Conservation (phyloP, 192 early-diverging fungal species). For the Neocallimastix lanati region DNA sequence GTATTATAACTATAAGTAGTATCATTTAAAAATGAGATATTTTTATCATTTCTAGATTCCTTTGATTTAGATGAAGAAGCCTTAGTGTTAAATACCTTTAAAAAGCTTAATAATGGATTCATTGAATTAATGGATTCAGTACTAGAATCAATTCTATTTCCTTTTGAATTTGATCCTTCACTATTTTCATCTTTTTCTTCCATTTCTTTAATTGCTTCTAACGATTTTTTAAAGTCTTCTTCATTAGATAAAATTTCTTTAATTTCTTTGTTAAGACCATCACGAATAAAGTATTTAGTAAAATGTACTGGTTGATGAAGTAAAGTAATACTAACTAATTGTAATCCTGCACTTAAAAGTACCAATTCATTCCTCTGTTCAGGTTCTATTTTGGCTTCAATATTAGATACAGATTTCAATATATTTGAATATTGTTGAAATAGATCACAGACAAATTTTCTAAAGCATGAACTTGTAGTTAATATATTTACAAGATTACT, state of each 20-base stretch:
- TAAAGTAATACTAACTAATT: background rate
- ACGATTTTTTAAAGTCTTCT: background rate
- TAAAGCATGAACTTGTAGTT: slow-evolving; percentile 12
- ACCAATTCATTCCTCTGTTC: background rate
- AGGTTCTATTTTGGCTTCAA: background rate
- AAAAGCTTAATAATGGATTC: background rate
- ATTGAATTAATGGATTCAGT: background rate
- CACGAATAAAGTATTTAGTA: background rate
- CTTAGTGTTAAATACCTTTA: background rate
- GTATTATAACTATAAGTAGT: background rate
- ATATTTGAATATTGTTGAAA: slow-evolving; percentile 9
- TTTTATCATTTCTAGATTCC: background rate
- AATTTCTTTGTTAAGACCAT: background rate
- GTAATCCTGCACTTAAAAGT: background rate
- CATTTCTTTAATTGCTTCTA: background rate
- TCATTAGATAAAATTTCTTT: background rate
- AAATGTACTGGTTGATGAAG: background rate
- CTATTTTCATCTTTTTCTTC: background rate
- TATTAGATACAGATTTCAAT: slow-evolving; percentile 2
- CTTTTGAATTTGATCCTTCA: background rate
- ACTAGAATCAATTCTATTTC: background rate
- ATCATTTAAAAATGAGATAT: background rate
- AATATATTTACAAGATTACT: slow-evolving; percentile 20
- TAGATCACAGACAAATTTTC: slow-evolving; percentile 27
- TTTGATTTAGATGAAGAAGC: background rate